A percentile compares a stretch with the other conserved stretches of the same genome.
Evolutionary conservation across 345 rosid species (phyloP).

Genomic region (Euphorbia pulcherrima): DNA sequence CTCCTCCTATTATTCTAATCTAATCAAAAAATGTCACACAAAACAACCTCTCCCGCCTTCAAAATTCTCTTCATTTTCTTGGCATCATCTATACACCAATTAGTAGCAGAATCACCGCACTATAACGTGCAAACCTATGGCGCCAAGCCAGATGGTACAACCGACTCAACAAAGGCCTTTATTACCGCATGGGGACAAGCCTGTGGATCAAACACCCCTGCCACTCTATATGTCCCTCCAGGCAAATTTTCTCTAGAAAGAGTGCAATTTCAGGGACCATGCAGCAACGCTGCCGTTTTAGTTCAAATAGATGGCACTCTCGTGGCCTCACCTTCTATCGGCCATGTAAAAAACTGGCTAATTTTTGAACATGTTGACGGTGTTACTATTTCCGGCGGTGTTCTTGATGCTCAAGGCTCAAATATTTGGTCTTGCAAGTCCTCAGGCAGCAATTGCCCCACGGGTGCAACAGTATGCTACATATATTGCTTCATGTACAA

Average conservation of each 20-base stretch:
- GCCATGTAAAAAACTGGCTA: conserved; percentile 40
- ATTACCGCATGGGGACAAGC: conserved; percentile 54
- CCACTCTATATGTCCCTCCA: conserved; percentile 50
- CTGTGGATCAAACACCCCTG: conserved; percentile 39
- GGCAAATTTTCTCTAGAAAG: conserved; percentile 47
- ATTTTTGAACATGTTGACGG: conserved; percentile 40
- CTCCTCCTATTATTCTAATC: too few species aligned
- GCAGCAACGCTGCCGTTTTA: conserved; percentile 39
- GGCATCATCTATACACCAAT: conserved; percentile 5
- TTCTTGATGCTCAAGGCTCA: conserved; percentile 55
- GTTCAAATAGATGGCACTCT: conserved; percentile 59
- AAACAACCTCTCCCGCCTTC: conserved; percentile 3
- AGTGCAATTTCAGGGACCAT: conserved; percentile 51
- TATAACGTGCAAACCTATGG: conserved; percentile 45
- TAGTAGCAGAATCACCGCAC: neutral
- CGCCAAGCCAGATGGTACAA: conserved; percentile 56
- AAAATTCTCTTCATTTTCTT: conserved; percentile 7
- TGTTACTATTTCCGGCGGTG: conserved; percentile 55
- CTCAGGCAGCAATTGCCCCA: conserved; percentile 45
- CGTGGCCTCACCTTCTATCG: conserved; percentile 47
- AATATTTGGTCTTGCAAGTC: conserved; percentile 64
- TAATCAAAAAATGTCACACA: too few species aligned
- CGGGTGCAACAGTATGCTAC: conserved; percentile 51
- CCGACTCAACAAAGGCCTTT: conserved; percentile 65
- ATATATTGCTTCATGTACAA: neutral